Base-by-base conservation (phyloP, 805 yeast genomes). In the Candida taoyuanica region DNA sequence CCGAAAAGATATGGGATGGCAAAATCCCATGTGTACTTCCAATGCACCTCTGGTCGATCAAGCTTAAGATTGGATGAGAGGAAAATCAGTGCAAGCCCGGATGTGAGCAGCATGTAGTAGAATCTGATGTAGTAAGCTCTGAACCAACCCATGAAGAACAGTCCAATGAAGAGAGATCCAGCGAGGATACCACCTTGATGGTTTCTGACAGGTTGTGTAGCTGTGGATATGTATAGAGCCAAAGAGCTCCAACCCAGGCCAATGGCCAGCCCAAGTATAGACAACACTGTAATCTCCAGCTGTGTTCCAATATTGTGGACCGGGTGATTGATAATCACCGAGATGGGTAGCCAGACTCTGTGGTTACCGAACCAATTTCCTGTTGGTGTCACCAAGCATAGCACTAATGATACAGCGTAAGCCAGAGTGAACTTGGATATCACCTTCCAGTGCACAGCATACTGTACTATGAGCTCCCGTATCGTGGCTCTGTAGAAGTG, bases 111-210 rank as follows among this genome's bases (percentile, higher is more conserved):
- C 36, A 64, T 39, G 40, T 72, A 70, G 36, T 67, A 57, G 9
- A 64, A 50, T 37, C 77, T 57, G 31, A 63, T 62, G 39, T 53
- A 69, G 17, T 58, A 55, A 3, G 71, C 65, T 33, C 63, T 59
- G 9, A 72, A 29, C 73, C 74, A 70, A 4, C 64, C 59, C 29
- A 67, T 51, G 12, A 63, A 27, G 27, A 65, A 47, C 2, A 70
- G 34, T 0, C 71, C 68, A 14, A 70, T 18, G 9, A 65, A 47
- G 17, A 70, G 41, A 29, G 74, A 68, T 1, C 64, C 56, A 14
- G 71, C 70, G 11, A 70, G 47, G 5, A 73, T 58, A 17, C 74
- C 76, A 28, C 76, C 76, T 44, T 63, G 71, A 26, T 68, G 68
- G 8, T 56, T 47, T 16, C 65, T 55, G 0, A 70, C 59, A 2